Conservation (phyloP, 805 yeast genomes). For the Candida berthetii region DNA sequence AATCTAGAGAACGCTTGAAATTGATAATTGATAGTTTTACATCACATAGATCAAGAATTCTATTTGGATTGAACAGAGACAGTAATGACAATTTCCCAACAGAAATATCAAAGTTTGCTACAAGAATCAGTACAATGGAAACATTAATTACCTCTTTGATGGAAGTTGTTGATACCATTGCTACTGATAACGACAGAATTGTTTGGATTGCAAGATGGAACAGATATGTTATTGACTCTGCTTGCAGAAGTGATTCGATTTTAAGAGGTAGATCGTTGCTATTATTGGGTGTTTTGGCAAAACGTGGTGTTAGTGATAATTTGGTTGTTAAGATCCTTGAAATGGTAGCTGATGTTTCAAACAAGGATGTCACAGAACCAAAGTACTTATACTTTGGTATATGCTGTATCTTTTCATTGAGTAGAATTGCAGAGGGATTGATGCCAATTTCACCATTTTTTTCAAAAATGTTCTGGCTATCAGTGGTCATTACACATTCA, state of each 20-base stretch:
- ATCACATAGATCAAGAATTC: slow-evolving; percentile 60
- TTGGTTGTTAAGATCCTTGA: slow-evolving; percentile 32
- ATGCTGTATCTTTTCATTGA: slow-evolving; percentile 32
- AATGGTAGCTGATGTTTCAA: slow-evolving; percentile 22
- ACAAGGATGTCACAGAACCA: slow-evolving; percentile 21
- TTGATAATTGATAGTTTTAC: slow-evolving; percentile 33
- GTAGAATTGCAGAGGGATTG: slow-evolving; percentile 32
- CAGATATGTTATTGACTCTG: slow-evolving; percentile 54
- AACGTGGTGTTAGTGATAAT: slow-evolving; percentile 56
- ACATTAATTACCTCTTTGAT: slow-evolving; percentile 50
- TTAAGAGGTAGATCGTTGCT: slow-evolving; percentile 64
- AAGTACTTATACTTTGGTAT: slow-evolving; percentile 18
- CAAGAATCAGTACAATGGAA: slow-evolving; percentile 41
- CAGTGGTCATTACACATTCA: slow-evolving; percentile 25
- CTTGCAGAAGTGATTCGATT: slow-evolving; percentile 48
- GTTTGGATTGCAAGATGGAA: slow-evolving; percentile 65
- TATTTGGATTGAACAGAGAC: slow-evolving; percentile 64
- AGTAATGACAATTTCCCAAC: slow-evolving; percentile 29
- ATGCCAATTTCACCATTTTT: slow-evolving; percentile 23
- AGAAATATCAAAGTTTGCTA: slow-evolving; percentile 29
- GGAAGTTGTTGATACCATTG: slow-evolving; percentile 43
- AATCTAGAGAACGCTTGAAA: slow-evolving; percentile 34
- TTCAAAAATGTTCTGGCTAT: slow-evolving; percentile 30
- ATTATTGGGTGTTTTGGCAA: slow-evolving; percentile 63
- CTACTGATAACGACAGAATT: slow-evolving; percentile 37